Base-by-base conservation (phyloP, 306 rosid genomes). In the Cucurbita maxima region DNA sequence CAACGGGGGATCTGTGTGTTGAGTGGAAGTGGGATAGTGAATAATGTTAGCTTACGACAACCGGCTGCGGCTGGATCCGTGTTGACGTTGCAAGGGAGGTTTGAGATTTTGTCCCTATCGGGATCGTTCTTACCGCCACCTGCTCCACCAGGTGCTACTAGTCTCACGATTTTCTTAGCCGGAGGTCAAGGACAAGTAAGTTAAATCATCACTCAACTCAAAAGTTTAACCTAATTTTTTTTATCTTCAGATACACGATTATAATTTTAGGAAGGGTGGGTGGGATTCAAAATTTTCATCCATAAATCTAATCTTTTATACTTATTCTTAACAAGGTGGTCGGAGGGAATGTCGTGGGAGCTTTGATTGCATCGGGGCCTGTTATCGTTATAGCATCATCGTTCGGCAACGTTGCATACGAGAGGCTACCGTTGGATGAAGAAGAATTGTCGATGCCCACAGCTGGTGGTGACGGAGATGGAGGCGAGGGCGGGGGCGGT, bases 1-100 rank as follows among this genome's bases (percentile, higher is more conserved):
- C 77, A 75, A 60, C 58, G 77, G 2, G 77, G 77, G 59, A 75
- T 75, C 77, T 75, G 77, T 11, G 55, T 75, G 11, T 75, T 75
- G 47, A 75, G 58, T 38, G 77, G 77, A 10, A 75, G 59, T 47
- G 77, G 77, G 47, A 59, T 60, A 4, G 77, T 75, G 15, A 75
- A 59, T 38, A 75, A 75, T 54, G 77, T 75, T 37, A 75, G 59
- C 71, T 59, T 75, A 11, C 48, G 77, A 10, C 77, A 75, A 5
- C 77, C 77, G 0, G 44, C 71, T 1, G 68, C 77, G 7, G 58
- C 71, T 2, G 77, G 77, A 10, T 44, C 77, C 7, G 57, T 74
- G 16, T 45, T 58, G 22, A 59, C 77, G 36, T 38, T 75, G 6
- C 71, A 59, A 47, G 77, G 77, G 18, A 25, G 77, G 59, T 75